These are phyloP conservation scores for Ophiostoma perfectum DNA, from an alignment of 2,329 filamentous ascomycete genomes.

Conservation along the genomic window DNA sequence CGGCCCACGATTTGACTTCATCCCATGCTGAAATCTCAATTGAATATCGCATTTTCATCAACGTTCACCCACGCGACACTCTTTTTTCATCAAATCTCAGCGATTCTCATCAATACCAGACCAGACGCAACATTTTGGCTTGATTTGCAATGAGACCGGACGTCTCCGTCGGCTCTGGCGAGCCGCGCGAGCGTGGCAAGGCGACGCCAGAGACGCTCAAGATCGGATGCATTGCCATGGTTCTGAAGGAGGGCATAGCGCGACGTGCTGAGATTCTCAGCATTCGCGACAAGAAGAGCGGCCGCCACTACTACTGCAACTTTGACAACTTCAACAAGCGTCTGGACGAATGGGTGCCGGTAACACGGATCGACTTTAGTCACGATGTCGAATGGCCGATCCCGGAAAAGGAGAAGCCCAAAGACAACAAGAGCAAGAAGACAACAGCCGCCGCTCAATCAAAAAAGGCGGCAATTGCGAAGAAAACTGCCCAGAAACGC, in stretches of 20 bases:
- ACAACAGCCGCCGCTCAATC: slow-evolving; percentile 43
- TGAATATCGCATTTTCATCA: slow-evolving; percentile 15
- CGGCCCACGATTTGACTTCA: background rate
- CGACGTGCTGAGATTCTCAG: slow-evolving; percentile 95
- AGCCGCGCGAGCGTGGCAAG: slow-evolving; percentile 64
- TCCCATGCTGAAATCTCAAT: background rate
- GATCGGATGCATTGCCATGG: slow-evolving; percentile 56
- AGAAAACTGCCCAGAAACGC: slow-evolving; percentile 52
- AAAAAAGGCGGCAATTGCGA: slow-evolving; percentile 51
- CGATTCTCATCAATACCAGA: background rate
- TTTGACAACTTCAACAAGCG: slow-evolving; percentile 97
- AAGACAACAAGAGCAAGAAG: slow-evolving; percentile 64
- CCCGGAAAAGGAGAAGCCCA: slow-evolving; percentile 76
- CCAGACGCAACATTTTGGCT: too few relatives aligned
- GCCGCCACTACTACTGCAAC: slow-evolving; percentile 89
- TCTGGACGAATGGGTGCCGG: slow-evolving; percentile 78
- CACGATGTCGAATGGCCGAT: slow-evolving; percentile 96
- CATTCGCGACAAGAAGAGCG: slow-evolving; percentile 82
- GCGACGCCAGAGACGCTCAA: slow-evolving; percentile 79
- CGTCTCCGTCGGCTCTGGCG: slow-evolving; percentile 51
- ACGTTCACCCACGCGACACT: slow-evolving; percentile 13
- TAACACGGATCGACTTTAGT: slow-evolving; percentile 74
- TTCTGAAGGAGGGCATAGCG: slow-evolving; percentile 68
- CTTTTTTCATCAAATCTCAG: slow-evolving; percentile 19
- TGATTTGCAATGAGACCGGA: slow-evolving; percentile 40